Evolutionary conservation across 768 basidiomycete genomes (phyloP).

Genomic region (Lentinus brumalis): DNA sequence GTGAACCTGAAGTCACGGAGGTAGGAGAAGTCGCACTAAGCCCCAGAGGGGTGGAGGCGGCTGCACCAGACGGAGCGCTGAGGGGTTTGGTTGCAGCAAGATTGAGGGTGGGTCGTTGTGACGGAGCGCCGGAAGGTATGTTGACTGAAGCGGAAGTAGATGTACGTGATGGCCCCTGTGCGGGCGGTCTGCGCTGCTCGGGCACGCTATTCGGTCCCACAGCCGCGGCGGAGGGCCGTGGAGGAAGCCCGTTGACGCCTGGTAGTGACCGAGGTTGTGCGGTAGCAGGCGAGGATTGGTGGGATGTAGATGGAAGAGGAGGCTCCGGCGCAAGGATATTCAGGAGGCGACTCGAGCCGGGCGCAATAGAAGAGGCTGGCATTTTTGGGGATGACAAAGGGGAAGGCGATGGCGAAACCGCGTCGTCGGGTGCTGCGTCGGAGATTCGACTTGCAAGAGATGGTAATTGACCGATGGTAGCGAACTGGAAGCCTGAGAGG

Average conservation of each 20-base stretch:
- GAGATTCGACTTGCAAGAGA: conserved; percentile 51
- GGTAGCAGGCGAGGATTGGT: too few species aligned
- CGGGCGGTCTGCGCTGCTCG: not conserved
- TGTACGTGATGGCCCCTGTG: not conserved
- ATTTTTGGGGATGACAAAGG: not conserved
- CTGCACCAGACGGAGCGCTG: not conserved
- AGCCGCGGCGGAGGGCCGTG: not conserved
- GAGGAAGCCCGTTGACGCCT: not conserved
- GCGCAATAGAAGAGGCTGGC: not conserved
- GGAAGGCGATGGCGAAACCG: conserved; percentile 6
- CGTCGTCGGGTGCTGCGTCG: conserved; percentile 34
- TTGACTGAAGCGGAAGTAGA: not conserved
- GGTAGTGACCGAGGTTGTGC: too few species aligned
- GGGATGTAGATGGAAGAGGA: too few species aligned
- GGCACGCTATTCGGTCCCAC: not conserved
- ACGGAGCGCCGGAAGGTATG: not conserved
- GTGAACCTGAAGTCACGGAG: not conserved
- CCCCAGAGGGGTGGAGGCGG: not conserved
- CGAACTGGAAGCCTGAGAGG: conserved; percentile 51
- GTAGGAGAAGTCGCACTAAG: not conserved
- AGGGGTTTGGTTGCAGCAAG: not conserved
- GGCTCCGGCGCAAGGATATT: conserved; percentile 1
- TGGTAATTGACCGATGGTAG: conserved; percentile 55
- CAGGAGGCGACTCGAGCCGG: conserved; percentile 21
- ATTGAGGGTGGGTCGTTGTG: not conserved